A percentile compares a stretch with the other conserved stretches of the same genome.
These are phyloP conservation scores for Trichoderma simmonsii DNA, from an alignment of 2,329 filamentous ascomycete genomes.

Conservation along the genomic window DNA sequence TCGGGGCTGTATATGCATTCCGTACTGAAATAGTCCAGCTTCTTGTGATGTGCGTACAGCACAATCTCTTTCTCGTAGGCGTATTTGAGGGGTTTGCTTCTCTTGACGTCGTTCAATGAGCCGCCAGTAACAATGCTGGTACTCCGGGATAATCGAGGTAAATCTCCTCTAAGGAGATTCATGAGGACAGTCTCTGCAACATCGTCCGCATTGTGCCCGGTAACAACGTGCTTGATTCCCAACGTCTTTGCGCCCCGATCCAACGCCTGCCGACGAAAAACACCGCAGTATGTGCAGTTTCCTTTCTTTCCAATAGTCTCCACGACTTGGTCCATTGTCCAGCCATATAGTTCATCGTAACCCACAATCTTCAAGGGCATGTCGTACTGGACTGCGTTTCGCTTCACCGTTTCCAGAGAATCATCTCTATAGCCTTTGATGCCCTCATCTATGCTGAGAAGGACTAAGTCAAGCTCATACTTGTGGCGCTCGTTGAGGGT, in stretches of 20 bases:
- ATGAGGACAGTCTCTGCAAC: conserved; percentile 96
- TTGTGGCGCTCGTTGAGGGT: conserved; percentile 86
- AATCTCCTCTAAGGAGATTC: conserved; percentile 88
- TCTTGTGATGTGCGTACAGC: conserved; percentile 93
- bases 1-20: conserved; percentile 98
- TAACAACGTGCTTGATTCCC: conserved; percentile 89
- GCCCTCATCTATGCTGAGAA: conserved; percentile 93
- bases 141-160: conserved; percentile 80
- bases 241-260: conserved; percentile 87
- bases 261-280: conserved; percentile 89
- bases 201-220: conserved; percentile 96
- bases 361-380: conserved; percentile 91
- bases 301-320: conserved; percentile 95
- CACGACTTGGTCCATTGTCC: conserved; percentile 99
- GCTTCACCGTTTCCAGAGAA: conserved; percentile 91
- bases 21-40: conserved; percentile 95
- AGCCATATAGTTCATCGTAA: conserved; percentile 91
- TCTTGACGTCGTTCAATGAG: conserved; percentile 80
- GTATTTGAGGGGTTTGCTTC: conserved; percentile 96
- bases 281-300: conserved; percentile 98
- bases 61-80: conserved; percentile 99
- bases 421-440: conserved; percentile 97
- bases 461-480: conserved; percentile 80
- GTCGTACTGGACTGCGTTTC: conserved; percentile 85
- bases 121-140: conserved; percentile 85